Conservation (phyloP, 257 asterid genomes). For the Catharanthus roseus region DNA sequence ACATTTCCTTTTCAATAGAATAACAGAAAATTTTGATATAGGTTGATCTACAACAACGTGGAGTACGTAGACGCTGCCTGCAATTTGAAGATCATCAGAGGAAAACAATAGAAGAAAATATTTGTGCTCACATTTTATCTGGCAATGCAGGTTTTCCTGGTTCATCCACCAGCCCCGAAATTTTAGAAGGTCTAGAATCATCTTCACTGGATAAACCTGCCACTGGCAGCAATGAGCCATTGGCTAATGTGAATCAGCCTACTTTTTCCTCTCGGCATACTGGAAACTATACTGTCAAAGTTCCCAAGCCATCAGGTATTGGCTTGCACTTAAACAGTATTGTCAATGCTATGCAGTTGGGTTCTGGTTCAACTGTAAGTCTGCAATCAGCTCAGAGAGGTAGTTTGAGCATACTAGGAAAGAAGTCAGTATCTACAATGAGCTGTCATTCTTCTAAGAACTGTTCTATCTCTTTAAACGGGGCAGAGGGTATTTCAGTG, state of each 20-base stretch:
- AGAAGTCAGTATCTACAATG: constrained; percentile 29
- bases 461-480: constrained; percentile 27
- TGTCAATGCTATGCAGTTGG: constrained; percentile 39
- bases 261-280: constrained; percentile 25
- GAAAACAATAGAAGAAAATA: constrained; percentile 18
- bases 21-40: constrained; percentile 26
- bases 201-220: constrained; percentile 28
- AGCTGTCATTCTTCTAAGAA: constrained; percentile 25
- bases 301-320: constrained; percentile 57
- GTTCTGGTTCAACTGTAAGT: constrained; percentile 37
- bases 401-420: constrained; percentile 35
- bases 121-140: constrained; percentile 27
- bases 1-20: constrained; percentile 13
- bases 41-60: constrained; percentile 45
- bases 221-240: constrained; percentile 24
- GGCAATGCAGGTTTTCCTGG: constrained; percentile 16
- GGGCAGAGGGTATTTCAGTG: constrained; percentile 25
- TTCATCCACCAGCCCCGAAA: constrained; percentile 17
- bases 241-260: constrained; percentile 27
- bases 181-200: constrained; percentile 28
- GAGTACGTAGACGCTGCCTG: constrained; percentile 53
- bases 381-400: constrained; percentile 41
- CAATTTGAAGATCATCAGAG: constrained; percentile 55
- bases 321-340: constrained; percentile 79
- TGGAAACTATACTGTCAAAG: constrained; percentile 24